Evolutionary conservation across 192 early-diverging fungal genomes (phyloP).

Genomic region (Spinellus fusiger): DNA sequence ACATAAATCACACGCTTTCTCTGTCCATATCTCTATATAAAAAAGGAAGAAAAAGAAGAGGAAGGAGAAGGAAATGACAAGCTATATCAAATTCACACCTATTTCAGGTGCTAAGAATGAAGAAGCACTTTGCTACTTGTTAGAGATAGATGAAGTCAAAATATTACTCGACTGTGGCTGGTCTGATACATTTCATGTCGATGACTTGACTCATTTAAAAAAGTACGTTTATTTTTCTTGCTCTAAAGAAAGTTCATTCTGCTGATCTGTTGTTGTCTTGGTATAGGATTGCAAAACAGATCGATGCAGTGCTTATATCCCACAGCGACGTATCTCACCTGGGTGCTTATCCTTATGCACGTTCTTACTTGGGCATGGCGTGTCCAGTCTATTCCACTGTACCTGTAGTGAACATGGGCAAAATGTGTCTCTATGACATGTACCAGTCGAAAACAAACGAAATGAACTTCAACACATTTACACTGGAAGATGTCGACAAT

Average conservation of each 20-base stretch:
- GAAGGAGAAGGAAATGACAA: too few species aligned
- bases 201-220: constrained; percentile 59
- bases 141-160: constrained; percentile 88
- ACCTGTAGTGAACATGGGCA: constrained; percentile 91
- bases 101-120: constrained; percentile 82
- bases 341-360: constrained; percentile 81
- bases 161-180: constrained; percentile 95
- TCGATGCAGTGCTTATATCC: constrained; percentile 85
- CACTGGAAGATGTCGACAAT: constrained; percentile 71
- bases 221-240: constrained; percentile 37
- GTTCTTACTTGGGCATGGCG: constrained; percentile 65
- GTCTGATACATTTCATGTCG: constrained; percentile 69
- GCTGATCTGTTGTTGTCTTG: not conserved
- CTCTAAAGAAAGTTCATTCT: not conserved
- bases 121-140: constrained; percentile 83
- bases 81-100: constrained; percentile 75
- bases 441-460: constrained; percentile 60
- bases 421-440: constrained; percentile 76
- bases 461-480: constrained; percentile 72
- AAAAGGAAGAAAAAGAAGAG: too few species aligned
- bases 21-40: too few species aligned
- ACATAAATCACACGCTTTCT: too few species aligned
- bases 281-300: constrained; percentile 74
- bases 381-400: constrained; percentile 88
- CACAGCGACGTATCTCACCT: constrained; percentile 87